These are phyloP conservation scores for Hirschfeldia incana DNA, from an alignment of 345 rosid species.

Conservation along the genomic window DNA sequence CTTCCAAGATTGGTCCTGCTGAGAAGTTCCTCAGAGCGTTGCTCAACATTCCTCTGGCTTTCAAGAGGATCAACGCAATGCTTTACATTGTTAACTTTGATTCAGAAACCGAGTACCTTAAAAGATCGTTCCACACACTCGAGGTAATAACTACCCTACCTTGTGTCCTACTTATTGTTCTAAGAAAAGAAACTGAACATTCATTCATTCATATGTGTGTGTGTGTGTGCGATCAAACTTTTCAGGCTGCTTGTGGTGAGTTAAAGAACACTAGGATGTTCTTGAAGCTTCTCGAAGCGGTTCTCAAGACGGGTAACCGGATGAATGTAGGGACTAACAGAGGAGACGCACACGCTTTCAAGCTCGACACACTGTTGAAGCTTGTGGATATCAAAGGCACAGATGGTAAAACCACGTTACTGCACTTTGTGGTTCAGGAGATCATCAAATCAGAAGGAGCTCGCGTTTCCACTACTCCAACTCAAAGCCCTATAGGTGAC, in stretches of 20 bases:
- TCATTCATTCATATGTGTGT: background rate
- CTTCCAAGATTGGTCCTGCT: slow-evolving; percentile 79
- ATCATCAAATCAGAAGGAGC: slow-evolving; percentile 83
- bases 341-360: slow-evolving; percentile 93
- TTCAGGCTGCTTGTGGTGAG: slow-evolving; percentile 79
- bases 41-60: slow-evolving; percentile 82
- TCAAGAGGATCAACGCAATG: slow-evolving; percentile 90
- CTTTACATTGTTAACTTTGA: slow-evolving; percentile 87
- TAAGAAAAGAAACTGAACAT: slow-evolving; percentile 11
- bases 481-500: slow-evolving; percentile 37
- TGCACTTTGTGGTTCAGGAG: slow-evolving; percentile 95
- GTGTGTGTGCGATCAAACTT: background rate
- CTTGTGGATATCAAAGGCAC: slow-evolving; percentile 84
- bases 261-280: slow-evolving; percentile 79
- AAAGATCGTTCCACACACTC: slow-evolving; percentile 68
- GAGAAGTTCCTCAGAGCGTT: slow-evolving; percentile 89
- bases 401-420: slow-evolving; percentile 85
- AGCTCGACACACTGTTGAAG: slow-evolving; percentile 89
- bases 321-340: slow-evolving; percentile 96
- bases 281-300: slow-evolving; percentile 89
- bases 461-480: slow-evolving; percentile 43
- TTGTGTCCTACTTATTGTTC: background rate
- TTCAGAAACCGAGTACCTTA: slow-evolving; percentile 79
- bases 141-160: slow-evolving; percentile 49
- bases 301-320: slow-evolving; percentile 87